Percentiles rank a stretch among this genome's conserved stretches.
These are phyloP conservation scores for Solidago caesia DNA, from an alignment of 129 eudicot genomes.

Conservation along the genomic window DNA sequence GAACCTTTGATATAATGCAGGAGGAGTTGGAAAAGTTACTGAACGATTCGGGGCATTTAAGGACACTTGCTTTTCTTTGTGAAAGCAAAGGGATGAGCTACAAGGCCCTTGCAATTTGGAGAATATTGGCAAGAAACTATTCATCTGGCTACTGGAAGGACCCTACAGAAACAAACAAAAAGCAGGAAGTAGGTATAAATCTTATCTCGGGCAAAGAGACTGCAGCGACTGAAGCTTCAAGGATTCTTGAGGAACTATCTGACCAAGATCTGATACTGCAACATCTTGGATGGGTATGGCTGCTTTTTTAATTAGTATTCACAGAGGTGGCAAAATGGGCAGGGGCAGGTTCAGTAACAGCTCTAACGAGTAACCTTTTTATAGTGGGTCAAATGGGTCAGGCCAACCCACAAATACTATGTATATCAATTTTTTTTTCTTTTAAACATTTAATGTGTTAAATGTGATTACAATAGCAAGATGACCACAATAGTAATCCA, in stretches of 20 bases:
- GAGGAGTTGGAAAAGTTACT: constrained; percentile 90
- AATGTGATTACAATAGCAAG: too few relatives aligned
- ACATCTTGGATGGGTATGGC: constrained; percentile 96
- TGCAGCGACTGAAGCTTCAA: constrained; percentile 87
- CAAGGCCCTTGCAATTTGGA: constrained; percentile 91
- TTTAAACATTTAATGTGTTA: too few relatives aligned
- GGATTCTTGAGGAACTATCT: constrained; percentile 77
- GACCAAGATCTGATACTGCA: constrained; percentile 77
- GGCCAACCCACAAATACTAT: background rate
- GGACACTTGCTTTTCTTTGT: constrained; percentile 90
- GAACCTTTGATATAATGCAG: constrained; percentile 53
- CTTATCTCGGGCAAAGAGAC: constrained; percentile 48
- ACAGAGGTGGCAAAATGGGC: constrained; percentile 6
- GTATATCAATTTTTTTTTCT: background rate
- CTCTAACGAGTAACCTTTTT: background rate
- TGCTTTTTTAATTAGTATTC: constrained; percentile 5
- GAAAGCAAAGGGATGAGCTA: constrained; percentile 91
- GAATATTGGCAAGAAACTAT: constrained; percentile 73
- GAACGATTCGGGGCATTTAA: constrained; percentile 77
- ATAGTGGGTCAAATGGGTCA: background rate
- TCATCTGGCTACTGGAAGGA: constrained; percentile 55
- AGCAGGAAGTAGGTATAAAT: constrained; percentile 32
- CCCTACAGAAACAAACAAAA: constrained; percentile 30
- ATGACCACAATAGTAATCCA: too few relatives aligned
- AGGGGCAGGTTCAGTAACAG: constrained; percentile 10